Percentiles rank a stretch among this genome's conserved stretches.
phyloP scores from a whole-genome alignment of 805 yeast species.

The Myxozyma kluyveri region DNA sequence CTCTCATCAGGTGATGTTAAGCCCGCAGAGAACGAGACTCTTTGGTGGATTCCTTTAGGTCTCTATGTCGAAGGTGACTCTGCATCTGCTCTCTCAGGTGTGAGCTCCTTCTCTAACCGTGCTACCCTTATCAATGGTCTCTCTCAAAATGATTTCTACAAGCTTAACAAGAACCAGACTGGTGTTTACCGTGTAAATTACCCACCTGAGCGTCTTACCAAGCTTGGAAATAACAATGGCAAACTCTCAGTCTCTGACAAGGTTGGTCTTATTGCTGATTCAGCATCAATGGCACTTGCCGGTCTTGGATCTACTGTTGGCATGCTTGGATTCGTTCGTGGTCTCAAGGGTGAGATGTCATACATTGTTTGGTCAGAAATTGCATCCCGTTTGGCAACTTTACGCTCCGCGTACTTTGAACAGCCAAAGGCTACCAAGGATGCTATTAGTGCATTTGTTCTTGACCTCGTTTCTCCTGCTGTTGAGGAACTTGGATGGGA shows the following conservation, averaged over 20 bases:
- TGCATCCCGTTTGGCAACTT: constrained; percentile 41
- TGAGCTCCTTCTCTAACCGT: constrained; percentile 36
- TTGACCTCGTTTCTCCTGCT: constrained; percentile 52
- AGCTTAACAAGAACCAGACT: constrained; percentile 68
- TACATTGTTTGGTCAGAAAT: constrained; percentile 64
- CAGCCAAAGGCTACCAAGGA: constrained; percentile 42
- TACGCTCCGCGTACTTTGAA: constrained; percentile 40
- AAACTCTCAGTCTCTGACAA: constrained; percentile 70
- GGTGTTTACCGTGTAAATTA: constrained; percentile 77
- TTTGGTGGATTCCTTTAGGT: constrained; percentile 48
- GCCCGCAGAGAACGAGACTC: constrained; percentile 65
- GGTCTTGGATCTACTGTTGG: constrained; percentile 64
- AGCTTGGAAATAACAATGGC: constrained; percentile 50
- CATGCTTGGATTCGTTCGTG: constrained; percentile 56
- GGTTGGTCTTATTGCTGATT: constrained; percentile 79
- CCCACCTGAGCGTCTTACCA: constrained; percentile 63
- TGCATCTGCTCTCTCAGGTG: constrained; percentile 26
- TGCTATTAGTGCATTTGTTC: constrained; percentile 52
- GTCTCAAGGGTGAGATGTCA: constrained; percentile 48
- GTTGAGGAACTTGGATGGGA: constrained; percentile 60
- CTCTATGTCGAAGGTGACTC: constrained; percentile 30
- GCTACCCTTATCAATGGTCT: constrained; percentile 24
- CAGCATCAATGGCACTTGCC: constrained; percentile 65
- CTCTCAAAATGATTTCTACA: constrained; percentile 47
- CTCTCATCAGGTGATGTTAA: constrained; percentile 74